Evolutionary conservation across 352 stramenopile genomes (phyloP).

Genomic region (Aphanomyces euteiches): DNA sequence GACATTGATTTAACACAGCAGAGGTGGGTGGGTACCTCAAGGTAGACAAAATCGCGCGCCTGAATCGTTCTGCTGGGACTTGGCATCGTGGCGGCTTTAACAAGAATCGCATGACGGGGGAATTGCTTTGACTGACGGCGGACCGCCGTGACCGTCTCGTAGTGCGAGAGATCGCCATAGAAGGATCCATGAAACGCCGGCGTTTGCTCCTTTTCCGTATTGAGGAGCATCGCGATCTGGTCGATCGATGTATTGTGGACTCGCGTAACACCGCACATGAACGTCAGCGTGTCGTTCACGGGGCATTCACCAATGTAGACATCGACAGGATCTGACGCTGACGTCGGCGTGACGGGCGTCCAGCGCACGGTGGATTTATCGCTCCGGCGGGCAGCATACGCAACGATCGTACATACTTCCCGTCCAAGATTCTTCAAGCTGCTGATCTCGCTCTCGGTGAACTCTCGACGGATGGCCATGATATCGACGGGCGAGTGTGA

Average conservation of each 20-base stretch:
- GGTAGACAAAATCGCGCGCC: slow-evolving; percentile 77
- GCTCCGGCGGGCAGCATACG: slow-evolving; percentile 65
- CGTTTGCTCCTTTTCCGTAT: slow-evolving; percentile 31
- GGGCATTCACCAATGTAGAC: slow-evolving; percentile 53
- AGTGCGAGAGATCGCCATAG: slow-evolving; percentile 55
- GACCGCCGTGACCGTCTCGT: slow-evolving; percentile 69
- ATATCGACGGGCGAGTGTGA: not conserved
- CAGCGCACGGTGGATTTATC: slow-evolving; percentile 63
- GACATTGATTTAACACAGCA: slow-evolving; percentile 23
- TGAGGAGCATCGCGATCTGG: slow-evolving; percentile 78
- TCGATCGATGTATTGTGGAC: slow-evolving; percentile 71
- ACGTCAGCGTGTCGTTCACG: slow-evolving; percentile 25
- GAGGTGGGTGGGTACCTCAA: slow-evolving; percentile 62
- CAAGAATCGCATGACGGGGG: slow-evolving; percentile 69
- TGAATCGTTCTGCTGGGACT: slow-evolving; percentile 65
- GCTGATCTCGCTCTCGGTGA: slow-evolving; percentile 65
- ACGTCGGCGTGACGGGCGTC: slow-evolving; percentile 41
- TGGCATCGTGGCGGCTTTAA: slow-evolving; percentile 76
- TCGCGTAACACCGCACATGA: slow-evolving; percentile 58
- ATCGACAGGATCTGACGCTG: slow-evolving; percentile 57
- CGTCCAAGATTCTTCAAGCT: slow-evolving; percentile 71
- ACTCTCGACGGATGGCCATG: slow-evolving; percentile 7
- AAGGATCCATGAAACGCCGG: slow-evolving; percentile 40
- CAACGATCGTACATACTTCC: slow-evolving; percentile 77
- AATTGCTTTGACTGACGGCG: slow-evolving; percentile 58